Conservation (phyloP, 2,329 filamentous ascomycete genomes). For the Curvularia spicifera region DNA sequence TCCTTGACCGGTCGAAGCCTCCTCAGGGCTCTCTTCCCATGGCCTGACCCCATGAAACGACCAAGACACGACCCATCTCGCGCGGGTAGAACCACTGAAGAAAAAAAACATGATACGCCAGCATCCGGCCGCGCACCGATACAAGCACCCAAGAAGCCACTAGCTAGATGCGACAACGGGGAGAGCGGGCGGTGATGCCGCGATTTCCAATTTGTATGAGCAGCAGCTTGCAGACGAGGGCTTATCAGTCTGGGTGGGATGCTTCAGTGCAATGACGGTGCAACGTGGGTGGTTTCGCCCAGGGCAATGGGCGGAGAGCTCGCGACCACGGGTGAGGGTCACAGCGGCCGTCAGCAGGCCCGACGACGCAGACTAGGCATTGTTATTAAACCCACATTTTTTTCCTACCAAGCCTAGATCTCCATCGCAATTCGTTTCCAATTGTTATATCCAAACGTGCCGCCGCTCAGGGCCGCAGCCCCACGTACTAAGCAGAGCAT, state of each 20-base stretch:
- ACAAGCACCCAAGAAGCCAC: conserved; percentile 11
- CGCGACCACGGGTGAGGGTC: conserved; percentile 11
- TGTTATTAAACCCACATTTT: conserved; percentile 13
- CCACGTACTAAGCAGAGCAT: conserved; percentile 30
- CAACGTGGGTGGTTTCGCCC: conserved; percentile 34
- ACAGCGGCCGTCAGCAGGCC: conserved; percentile 21
- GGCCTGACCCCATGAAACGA: conserved; percentile 28
- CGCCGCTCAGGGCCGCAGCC: conserved; percentile 28
- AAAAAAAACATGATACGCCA: conserved; percentile 24
- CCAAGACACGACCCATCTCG: conserved; percentile 24
- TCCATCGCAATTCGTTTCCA: conserved; percentile 22
- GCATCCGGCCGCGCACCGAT: conserved; percentile 36
- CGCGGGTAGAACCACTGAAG: conserved; percentile 23
- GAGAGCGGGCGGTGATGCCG: conserved; percentile 20
- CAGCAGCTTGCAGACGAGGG: conserved; percentile 26
- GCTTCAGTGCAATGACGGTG: conserved; percentile 28
- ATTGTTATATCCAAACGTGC: conserved; percentile 24
- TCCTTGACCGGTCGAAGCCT: conserved; percentile 20
- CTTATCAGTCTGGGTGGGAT: conserved; percentile 41
- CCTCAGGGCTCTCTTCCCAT: conserved; percentile 17
- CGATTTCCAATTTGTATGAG: conserved; percentile 36
- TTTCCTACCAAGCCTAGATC: conserved; percentile 10
- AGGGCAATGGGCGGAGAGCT: conserved; percentile 28
- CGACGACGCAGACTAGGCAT: conserved; percentile 14
- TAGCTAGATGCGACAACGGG: conserved; percentile 21